Evolutionary conservation across 2,329 filamentous ascomycete genomes (phyloP), one percentile per base, ranked within the genome.

Genomic region (Dryadomyces quercivorus): DNA sequence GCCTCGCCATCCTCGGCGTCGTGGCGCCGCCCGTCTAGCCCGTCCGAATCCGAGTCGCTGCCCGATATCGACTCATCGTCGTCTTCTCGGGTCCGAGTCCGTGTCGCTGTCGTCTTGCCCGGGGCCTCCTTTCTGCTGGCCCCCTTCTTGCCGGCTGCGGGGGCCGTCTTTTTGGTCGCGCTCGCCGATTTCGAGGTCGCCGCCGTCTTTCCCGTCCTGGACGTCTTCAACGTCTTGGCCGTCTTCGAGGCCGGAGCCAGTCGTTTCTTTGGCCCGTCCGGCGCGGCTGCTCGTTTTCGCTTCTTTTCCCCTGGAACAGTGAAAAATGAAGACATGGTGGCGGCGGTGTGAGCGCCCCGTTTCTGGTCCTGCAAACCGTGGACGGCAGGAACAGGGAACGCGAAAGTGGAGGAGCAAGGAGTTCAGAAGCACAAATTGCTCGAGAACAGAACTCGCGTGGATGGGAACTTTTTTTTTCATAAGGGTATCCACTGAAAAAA

Each of bases 311-410:
- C 86, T 6, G 93, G 90, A 43, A 85, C 75, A 52, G 91, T 95
- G 72, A 98, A 98, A 72, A 97, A 98, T 43, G 91, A 95, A 64
- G 92, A 95, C 91, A 95, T 94, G 61, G 60, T 73, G 62, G 55
- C 57, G 5, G 22, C 10, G 9, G 3, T 15, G 50, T 3, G 13
- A 20, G 3, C 21, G 5, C 21, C 21, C 2, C 5, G 18, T 16
- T 31, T 31, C 38, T 9, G 21, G 12, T n/a, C 22, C 36, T 31
- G 36, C 22, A 13, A n/a, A 5, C 38, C 4, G 9, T n/a, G 13
- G 40, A 16, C 7, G 4, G n/a, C 21, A 34, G 22, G 34, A 53
- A 31, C 21, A 46, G 10, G 10, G 34, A 45, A 26, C 18, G 8
- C 3, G 15, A 12, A 36, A 12, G 36, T 3, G 8, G 15, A 44